These are phyloP conservation scores for Pelagophyceae sp. DNA, from an alignment of 352 stramenopile genomes.

Conservation along the genomic window DNA sequence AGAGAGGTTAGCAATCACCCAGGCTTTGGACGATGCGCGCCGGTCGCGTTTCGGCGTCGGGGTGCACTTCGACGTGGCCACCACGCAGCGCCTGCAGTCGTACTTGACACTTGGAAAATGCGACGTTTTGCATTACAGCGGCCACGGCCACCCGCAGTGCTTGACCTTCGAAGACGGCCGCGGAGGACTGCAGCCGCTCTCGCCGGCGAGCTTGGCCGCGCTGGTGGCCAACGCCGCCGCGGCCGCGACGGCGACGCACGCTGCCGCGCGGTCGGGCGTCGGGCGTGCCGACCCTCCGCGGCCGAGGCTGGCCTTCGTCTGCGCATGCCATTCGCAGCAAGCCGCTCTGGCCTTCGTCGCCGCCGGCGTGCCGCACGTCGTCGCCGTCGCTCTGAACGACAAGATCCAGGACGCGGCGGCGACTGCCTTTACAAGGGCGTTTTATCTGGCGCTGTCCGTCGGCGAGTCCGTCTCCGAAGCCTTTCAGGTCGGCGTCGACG, in stretches of 20 bases:
- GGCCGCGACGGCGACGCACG: neutral
- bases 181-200: constrained; percentile 43
- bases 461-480: constrained; percentile 54
- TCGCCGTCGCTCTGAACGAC: constrained; percentile 57
- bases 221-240: neutral
- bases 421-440: constrained; percentile 57
- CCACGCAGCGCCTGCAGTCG: constrained; percentile 76
- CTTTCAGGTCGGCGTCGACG: constrained; percentile 59
- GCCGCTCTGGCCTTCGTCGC: constrained; percentile 58
- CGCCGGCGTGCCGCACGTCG: constrained; percentile 58
- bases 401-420: constrained; percentile 56
- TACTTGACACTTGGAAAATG: constrained; percentile 75
- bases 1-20: constrained; percentile 53
- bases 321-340: constrained; percentile 54
- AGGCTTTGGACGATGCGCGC: constrained; percentile 56
- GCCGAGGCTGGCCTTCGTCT: constrained; percentile 56
- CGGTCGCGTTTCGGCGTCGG: constrained; percentile 53
- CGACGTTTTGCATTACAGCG: constrained; percentile 83
- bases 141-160: constrained; percentile 78
- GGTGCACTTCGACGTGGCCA: constrained; percentile 83
- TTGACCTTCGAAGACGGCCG: constrained; percentile 84
- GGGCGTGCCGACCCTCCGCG: too few relatives aligned
- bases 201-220: neutral
- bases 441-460: constrained; percentile 58
- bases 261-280: neutral